Evolutionary conservation across 441 rosid species (phyloP), one percentile per base, ranked within the genome.

Genomic region (Adansonia gregorii): DNA sequence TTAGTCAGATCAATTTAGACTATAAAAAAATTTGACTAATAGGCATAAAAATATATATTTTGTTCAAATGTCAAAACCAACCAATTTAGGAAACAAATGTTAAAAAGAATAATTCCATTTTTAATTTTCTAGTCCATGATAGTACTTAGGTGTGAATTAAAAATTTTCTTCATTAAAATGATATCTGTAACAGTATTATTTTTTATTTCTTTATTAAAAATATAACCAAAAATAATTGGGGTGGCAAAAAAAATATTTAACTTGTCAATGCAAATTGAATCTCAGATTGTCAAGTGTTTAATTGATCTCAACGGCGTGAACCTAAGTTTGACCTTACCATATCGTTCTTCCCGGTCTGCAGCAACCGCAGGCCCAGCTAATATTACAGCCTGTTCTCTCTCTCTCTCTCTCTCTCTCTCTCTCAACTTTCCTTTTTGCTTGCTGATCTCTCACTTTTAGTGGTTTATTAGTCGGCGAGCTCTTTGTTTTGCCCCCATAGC

Each of bases 311-410:
- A 58, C 39, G 9, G 66, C 8, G 20, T 59, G 10, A 52, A 31
- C 5, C 17, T 75, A 64, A 7, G 72, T 15, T 72, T 61, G 85
- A 64, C 80, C 87, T 31, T 67, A 83, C 75, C 72, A 65, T 48
- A 72, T 60, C 76, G 6, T 64, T 55, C 39, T 8, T 43, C 19
- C 73, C n/a, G 72, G 39, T 60, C 78, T 24, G 46, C 46, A 14
- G 64, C 78, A 65, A 76, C 79, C 41, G 6, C 41, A 35, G 41
- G 41, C 41, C 80, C 94, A 90, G 92, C 96, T 87, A 83, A 82
- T 79, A 65, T 84, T 87, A 86, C 98, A 93, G 96, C 78, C 92
- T 90, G 94, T 90, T 67, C 65, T 9, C 10, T 59, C 6, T 52
- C 35, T 39, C 31, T 11, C n/a, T n/a, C 58, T 31, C 4, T 31